Evolutionary conservation across 2,329 filamentous ascomycete genomes (phyloP).

Genomic region (Phyllosticta paracitricarpa): DNA sequence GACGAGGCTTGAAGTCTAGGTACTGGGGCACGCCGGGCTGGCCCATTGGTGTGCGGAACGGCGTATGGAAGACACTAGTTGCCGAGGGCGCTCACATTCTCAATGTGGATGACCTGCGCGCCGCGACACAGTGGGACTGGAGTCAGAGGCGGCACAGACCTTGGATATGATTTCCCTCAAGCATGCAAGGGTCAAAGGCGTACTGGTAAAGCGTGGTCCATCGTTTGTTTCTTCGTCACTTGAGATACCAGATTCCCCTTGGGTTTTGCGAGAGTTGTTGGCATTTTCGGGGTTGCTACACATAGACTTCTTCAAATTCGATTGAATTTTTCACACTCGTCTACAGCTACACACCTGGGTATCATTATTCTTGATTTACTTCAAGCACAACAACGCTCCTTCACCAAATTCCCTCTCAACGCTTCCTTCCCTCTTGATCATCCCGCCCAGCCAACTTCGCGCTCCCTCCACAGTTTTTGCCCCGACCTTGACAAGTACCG

Average conservation of each 20-base stretch:
- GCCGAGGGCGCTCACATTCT: slow-evolving; percentile 45
- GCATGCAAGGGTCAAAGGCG: not conserved
- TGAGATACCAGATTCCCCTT: not conserved
- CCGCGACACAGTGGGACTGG: slow-evolving; percentile 41
- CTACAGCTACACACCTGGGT: not conserved
- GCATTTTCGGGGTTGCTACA: not conserved
- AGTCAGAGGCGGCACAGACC: slow-evolving; percentile 19
- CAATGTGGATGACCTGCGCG: slow-evolving; percentile 48
- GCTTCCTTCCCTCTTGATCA: slow-evolving; percentile 66
- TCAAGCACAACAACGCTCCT: slow-evolving; percentile 60
- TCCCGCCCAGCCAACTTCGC: slow-evolving; percentile 65
- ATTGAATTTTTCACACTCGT: not conserved
- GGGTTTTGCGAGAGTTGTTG: not conserved
- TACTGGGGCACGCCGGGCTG: slow-evolving; percentile 49
- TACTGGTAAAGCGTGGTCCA: not conserved
- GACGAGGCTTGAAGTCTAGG: slow-evolving; percentile 42
- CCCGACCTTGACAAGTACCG: slow-evolving; percentile 85
- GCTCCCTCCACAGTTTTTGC: slow-evolving; percentile 72
- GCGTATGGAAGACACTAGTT: slow-evolving; percentile 44
- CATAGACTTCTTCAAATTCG: not conserved
- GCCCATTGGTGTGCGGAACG: slow-evolving; percentile 44
- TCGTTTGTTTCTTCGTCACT: not conserved
- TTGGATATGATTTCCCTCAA: slow-evolving; percentile 12
- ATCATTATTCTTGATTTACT: not conserved
- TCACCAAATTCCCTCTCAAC: slow-evolving; percentile 65